These are phyloP conservation scores for Blepharisma japonicum DNA, from an alignment of 73 alveolate genomes.

Conservation along the genomic window DNA sequence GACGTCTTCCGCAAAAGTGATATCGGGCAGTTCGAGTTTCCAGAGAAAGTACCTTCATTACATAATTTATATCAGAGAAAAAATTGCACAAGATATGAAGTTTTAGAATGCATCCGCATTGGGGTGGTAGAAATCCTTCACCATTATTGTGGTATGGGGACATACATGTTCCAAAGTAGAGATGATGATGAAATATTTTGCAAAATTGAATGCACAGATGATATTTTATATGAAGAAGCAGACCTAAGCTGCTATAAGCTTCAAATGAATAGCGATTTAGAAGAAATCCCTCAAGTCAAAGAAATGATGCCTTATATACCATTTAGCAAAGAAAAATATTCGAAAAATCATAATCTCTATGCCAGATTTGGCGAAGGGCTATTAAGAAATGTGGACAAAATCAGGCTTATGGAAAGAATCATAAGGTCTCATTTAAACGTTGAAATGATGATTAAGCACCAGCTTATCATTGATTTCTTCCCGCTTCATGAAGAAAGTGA, in stretches of 20 bases:
- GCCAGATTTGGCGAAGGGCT: not conserved
- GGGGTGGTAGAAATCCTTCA: not conserved
- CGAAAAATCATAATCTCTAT: not conserved
- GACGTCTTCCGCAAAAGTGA: not conserved
- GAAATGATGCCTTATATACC: constrained; percentile 18
- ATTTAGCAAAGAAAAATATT: not conserved
- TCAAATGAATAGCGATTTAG: not conserved
- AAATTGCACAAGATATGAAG: not conserved
- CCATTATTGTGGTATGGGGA: constrained; percentile 26
- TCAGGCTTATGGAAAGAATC: constrained; percentile 12
- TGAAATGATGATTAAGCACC: not conserved
- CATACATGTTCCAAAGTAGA: not conserved
- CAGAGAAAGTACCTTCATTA: not conserved
- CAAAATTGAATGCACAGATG: not conserved
- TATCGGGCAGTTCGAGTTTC: not conserved
- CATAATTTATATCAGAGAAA: not conserved
- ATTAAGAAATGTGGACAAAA: constrained; percentile 21
- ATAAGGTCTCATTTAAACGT: not conserved
- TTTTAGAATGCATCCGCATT: not conserved
- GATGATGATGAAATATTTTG: constrained; percentile 25
- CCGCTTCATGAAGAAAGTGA: constrained; percentile 9
- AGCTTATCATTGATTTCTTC: constrained; percentile 2
- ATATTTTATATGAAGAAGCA: constrained; percentile 11
- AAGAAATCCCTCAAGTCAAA: not conserved
- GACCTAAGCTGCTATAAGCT: not conserved